phyloP scores from a whole-genome alignment of 2,329 filamentous ascomycete genomes.

The Pseudocercospora vitis region DNA sequence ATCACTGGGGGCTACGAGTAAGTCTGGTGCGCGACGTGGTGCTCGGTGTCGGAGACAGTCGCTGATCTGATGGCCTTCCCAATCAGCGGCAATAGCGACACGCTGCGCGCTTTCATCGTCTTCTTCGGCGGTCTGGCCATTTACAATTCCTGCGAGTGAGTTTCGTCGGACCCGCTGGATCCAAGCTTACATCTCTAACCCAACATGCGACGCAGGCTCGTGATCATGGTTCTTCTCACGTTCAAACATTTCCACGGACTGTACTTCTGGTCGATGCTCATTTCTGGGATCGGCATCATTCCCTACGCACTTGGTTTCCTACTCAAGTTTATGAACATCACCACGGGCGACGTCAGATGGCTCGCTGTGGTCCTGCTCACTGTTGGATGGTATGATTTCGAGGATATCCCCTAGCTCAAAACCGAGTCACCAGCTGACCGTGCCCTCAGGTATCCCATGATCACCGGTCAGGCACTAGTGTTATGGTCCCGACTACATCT shows the following conservation, averaged over 20 bases:
- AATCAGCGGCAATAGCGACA: slow-evolving; percentile 19
- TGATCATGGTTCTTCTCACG: slow-evolving; percentile 49
- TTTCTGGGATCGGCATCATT: slow-evolving; percentile 47
- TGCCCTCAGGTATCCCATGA: slow-evolving; percentile 62
- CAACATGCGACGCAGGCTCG: slow-evolving; percentile 42
- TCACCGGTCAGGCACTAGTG: slow-evolving; percentile 54
- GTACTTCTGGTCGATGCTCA: slow-evolving; percentile 53
- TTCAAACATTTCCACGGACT: slow-evolving; percentile 50
- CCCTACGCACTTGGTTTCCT: slow-evolving; percentile 52
- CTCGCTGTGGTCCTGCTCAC: slow-evolving; percentile 33
- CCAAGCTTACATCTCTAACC: slow-evolving; percentile 32
- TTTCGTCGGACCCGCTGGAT: background rate
- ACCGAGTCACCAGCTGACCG: too few relatives aligned
- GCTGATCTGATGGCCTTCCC: background rate
- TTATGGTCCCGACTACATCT: slow-evolving; percentile 64
- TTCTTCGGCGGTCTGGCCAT: slow-evolving; percentile 36
- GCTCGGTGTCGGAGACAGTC: background rate
- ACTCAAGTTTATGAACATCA: slow-evolving; percentile 45
- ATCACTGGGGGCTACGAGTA: slow-evolving; percentile 35
- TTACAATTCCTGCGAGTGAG: slow-evolving; percentile 29
- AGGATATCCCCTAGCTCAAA: too few relatives aligned
- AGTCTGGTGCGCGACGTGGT: slow-evolving; percentile 22
- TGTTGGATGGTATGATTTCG: slow-evolving; percentile 58
- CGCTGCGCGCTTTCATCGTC: slow-evolving; percentile 34
- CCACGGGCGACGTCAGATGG: slow-evolving; percentile 35